phyloP scores from a whole-genome alignment of 108 stramenopile species.

The Pelagomonas calceolata region DNA sequence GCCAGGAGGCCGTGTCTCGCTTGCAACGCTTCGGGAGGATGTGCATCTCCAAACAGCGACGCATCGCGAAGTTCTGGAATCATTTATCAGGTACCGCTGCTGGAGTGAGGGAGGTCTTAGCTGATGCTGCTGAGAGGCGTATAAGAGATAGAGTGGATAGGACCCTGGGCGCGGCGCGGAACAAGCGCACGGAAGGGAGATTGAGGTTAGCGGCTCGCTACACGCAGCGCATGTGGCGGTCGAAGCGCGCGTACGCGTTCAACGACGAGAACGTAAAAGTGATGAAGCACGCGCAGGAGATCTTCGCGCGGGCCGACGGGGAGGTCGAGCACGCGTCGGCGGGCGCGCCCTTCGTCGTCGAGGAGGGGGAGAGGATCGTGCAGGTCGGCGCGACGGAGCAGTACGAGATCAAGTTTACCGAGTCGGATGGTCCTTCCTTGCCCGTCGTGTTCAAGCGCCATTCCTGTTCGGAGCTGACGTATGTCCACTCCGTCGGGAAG shows the following conservation, averaged over 20 bases:
- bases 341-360: slow-evolving; percentile 10
- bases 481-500: not conserved
- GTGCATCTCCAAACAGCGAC: slow-evolving; percentile 5
- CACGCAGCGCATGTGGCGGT: slow-evolving; percentile 25
- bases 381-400: slow-evolving; percentile 16
- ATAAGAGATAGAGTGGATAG: slow-evolving; percentile 6
- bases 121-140: slow-evolving; percentile 3
- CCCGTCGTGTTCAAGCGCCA: not conserved
- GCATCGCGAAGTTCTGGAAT: slow-evolving; percentile 6
- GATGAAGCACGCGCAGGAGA: slow-evolving; percentile 24
- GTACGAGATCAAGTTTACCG: slow-evolving; percentile 1
- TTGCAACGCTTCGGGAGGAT: slow-evolving; percentile 16
- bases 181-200: not conserved
- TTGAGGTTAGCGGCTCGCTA: slow-evolving; percentile 7
- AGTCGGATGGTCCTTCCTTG: not conserved
- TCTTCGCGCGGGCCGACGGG: slow-evolving; percentile 20
- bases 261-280: slow-evolving; percentile 18
- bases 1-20: slow-evolving; percentile 10
- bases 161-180: slow-evolving; percentile 8
- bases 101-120: slow-evolving; percentile 3
- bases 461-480: not conserved
- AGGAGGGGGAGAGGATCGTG: slow-evolving; percentile 22
- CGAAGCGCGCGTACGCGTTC: slow-evolving; percentile 22
- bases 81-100: slow-evolving; percentile 1
- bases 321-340: slow-evolving; percentile 14